phyloP scores from a whole-genome alignment of 2,329 filamentous ascomycete species.

The Periconia digitata region DNA sequence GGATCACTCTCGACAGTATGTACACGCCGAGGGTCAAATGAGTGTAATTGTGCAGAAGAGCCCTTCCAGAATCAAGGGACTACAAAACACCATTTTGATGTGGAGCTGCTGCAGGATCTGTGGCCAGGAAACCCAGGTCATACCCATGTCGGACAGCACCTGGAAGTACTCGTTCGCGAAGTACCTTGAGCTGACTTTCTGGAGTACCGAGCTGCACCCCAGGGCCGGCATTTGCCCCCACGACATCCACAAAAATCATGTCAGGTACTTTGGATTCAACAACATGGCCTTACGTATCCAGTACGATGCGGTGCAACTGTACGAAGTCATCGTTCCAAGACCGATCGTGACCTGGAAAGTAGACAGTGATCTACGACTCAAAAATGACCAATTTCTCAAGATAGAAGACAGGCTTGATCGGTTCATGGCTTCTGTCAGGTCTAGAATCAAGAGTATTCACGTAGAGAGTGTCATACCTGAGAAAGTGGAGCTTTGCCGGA shows the following conservation, averaged over 20 bases:
- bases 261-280: constrained; percentile 87
- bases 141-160: constrained; percentile 88
- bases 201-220: constrained; percentile 80
- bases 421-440: constrained; percentile 86
- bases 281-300: constrained; percentile 86
- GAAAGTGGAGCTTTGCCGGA: constrained; percentile 77
- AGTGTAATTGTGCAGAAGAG: constrained; percentile 85
- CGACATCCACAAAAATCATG: constrained; percentile 88
- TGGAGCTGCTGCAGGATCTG: constrained; percentile 97
- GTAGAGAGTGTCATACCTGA: constrained; percentile 89
- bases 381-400: constrained; percentile 85
- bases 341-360: constrained; percentile 96
- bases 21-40: constrained; percentile 91
- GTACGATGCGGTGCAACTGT: constrained; percentile 87
- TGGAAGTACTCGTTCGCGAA: constrained; percentile 99
- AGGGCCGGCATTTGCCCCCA: constrained; percentile 79
- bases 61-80: constrained; percentile 63
- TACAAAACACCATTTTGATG: constrained; percentile 83
- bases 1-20: constrained; percentile 94
- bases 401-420: constrained; percentile 79
- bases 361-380: constrained; percentile 85
- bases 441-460: constrained; percentile 82
- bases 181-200: constrained; percentile 96
- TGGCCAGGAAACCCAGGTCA: constrained; percentile 83
- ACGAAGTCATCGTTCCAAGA: constrained; percentile 91